Base-by-base conservation (phyloP, 164 flowering plant genomes). In the Annona squamosa region DNA sequence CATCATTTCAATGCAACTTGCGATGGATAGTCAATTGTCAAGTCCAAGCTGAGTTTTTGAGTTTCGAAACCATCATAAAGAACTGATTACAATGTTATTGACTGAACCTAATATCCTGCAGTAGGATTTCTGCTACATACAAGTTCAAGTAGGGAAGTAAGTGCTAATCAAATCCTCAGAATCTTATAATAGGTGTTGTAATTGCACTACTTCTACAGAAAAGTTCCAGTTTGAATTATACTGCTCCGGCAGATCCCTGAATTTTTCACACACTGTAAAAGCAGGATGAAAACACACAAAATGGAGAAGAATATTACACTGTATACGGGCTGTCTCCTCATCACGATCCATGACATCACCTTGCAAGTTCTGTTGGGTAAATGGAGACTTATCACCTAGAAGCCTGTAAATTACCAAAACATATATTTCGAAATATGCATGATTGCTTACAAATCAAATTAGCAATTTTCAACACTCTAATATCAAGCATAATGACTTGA, bases 321-420 rank as follows among this genome's bases (percentile, higher is more conserved):
- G 99, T 61, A 95, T 95, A 26, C 96, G 89, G 59, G 89, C 83
- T 56, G 99, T 89, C 81, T 94, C 99, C 76, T 94, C 99, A 41
- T 92, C 98, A 1, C 92, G 93, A 81, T 87, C 95, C 87, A 87
- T 83, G 19, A 83, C 91, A 73, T 88, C 92, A 17, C 91, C 96
- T 76, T 90, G 94, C 17, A 86, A 80, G 81, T 79, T 91, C 71
- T 91, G 94, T 75, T 93, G 99, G 1, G 97, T 88, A 79, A 89
- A 93, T 0, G 99, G 99, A 0, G 99, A 93, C 65, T 93, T 95
- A 74, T 95, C 99, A 2, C 98, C 99, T 70, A 95, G 79, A 42
- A 94, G 82, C 85, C 98, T 90, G 77, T 68, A 80, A 76, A 70
- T 42, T n/a, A 44, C 37, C 44, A 52, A 65, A 37, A 43, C 45